Conservation (phyloP, 352 stramenopile genomes). For the Pythium coloratum region DNA sequence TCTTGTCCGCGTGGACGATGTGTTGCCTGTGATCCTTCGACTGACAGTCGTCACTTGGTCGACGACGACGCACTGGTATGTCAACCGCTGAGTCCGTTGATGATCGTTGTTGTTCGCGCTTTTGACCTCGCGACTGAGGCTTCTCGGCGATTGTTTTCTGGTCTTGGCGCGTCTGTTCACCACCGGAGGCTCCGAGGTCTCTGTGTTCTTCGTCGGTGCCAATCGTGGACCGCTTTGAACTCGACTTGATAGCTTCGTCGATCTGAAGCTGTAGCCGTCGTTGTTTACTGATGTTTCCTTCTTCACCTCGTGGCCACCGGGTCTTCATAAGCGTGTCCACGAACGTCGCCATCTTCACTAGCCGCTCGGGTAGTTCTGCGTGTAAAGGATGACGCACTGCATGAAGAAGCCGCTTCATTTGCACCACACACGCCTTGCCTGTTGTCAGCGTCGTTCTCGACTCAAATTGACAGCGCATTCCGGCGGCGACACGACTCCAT, state of each 20-base stretch:
- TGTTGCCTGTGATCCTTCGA: too few species aligned
- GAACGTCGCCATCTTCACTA: neutral
- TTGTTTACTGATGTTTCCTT: neutral
- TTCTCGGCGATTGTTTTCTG: too few species aligned
- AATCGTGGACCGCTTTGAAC: too few species aligned
- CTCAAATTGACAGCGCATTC: neutral
- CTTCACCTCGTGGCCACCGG: neutral
- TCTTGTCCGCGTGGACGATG: too few species aligned
- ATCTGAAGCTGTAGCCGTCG: neutral
- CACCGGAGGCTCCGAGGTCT: too few species aligned
- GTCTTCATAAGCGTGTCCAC: neutral
- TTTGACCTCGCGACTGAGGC: too few species aligned
- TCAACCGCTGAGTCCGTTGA: too few species aligned
- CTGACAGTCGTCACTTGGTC: too few species aligned
- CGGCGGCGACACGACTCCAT: neutral
- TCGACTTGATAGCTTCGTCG: neutral
- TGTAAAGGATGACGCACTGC: neutral
- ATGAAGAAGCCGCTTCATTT: neutral
- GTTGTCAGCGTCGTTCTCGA: neutral
- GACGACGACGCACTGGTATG: too few species aligned
- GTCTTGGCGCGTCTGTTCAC: too few species aligned
- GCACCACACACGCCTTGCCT: neutral
- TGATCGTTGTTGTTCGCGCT: too few species aligned
- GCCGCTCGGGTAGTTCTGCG: neutral
- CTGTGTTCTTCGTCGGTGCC: neutral